These are phyloP conservation scores for Adansonia madagascariensis DNA, from an alignment of 441 rosid genomes.

Conservation along the genomic window DNA sequence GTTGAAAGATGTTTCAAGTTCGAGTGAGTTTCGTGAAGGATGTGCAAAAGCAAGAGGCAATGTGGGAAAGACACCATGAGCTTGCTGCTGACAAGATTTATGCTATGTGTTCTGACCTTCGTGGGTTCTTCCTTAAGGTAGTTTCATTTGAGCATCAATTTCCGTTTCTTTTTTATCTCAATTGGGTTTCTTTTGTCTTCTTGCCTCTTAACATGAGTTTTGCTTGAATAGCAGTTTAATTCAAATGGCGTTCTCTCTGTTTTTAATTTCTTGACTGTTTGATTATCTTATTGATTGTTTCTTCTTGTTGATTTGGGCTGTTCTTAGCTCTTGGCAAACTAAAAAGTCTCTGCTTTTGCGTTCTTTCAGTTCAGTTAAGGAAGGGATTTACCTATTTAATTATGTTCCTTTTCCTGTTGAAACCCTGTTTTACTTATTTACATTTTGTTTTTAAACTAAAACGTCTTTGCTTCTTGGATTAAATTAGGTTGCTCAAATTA, in stretches of 20 bases:
- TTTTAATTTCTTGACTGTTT: slow-evolving; percentile 11
- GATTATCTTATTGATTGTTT: slow-evolving; percentile 10
- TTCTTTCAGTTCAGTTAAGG: neutral
- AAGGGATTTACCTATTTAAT: neutral
- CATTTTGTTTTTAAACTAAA: too few species aligned
- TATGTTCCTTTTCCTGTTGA: neutral
- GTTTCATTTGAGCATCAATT: neutral
- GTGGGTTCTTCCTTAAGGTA: slow-evolving; percentile 97
- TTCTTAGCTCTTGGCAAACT: neutral
- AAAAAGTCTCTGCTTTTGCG: neutral
- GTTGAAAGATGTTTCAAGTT: slow-evolving; percentile 68
- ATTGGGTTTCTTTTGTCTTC: neutral
- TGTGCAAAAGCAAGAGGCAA: slow-evolving; percentile 69
- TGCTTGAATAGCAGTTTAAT: neutral
- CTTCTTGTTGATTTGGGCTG: neutral
- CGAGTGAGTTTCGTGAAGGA: slow-evolving; percentile 78
- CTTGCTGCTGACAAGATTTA: slow-evolving; percentile 85
- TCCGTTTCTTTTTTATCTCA: neutral
- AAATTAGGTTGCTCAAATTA: slow-evolving; percentile 78
- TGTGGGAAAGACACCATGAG: slow-evolving; percentile 96
- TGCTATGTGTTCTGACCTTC: slow-evolving; percentile 86
- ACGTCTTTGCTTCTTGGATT: slow-evolving; percentile 10
- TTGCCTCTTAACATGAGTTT: neutral
- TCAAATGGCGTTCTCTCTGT: slow-evolving; percentile 24
- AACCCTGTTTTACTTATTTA: neutral